Conservation (phyloP, 2,329 filamentous ascomycete species). For the Cladorrhinum sp. region DNA sequence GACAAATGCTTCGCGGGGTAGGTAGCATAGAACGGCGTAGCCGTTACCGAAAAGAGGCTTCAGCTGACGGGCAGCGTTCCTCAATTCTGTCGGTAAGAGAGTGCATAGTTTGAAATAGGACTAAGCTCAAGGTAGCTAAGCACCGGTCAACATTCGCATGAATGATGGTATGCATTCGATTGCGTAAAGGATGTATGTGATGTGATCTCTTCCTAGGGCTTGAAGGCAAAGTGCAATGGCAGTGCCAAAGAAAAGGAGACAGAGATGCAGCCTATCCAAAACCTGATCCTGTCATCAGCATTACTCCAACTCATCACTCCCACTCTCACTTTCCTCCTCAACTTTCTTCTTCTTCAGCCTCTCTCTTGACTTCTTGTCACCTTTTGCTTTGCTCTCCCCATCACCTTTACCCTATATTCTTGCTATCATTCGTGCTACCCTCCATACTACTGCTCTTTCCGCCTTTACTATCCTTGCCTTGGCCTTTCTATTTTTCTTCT, state of each 20-base stretch:
- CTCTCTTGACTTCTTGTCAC: background rate
- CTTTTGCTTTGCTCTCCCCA: background rate
- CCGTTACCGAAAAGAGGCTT: no score
- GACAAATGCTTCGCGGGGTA: background rate
- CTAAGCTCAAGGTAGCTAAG: no score
- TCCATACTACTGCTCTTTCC: background rate
- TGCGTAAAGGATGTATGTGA: background rate
- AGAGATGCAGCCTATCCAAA: background rate
- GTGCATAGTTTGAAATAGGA: no score
- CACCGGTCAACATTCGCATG: no score
- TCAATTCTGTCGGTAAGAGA: no score
- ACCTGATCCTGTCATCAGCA: background rate
- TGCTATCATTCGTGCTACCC: background rate
- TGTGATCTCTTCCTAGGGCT: no score
- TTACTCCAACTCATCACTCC: background rate
- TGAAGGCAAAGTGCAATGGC: no score
- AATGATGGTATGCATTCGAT: background rate
- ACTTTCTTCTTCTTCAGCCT: background rate
- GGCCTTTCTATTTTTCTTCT: background rate
- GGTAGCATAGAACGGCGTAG: background rate
- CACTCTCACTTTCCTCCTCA: background rate
- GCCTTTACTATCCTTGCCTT: background rate
- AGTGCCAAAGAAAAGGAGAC: no score
- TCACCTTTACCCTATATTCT: background rate
- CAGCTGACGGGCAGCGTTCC: no score